Evolutionary conservation across 306 rosid species (phyloP).

Genomic region (Styphnolobium japonicum): DNA sequence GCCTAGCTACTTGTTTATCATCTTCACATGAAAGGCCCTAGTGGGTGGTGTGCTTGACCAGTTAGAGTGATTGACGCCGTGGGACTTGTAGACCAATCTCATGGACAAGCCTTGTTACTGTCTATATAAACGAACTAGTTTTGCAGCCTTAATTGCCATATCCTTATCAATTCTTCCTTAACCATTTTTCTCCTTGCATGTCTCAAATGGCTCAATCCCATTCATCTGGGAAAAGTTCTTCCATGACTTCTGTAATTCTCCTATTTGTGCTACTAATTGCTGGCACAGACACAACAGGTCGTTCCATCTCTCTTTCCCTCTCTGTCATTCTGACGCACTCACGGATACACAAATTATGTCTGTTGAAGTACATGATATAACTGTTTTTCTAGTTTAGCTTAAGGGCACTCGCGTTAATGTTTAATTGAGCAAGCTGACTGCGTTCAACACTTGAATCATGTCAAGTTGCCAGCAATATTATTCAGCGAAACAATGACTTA

Average conservation of each 20-base stretch:
- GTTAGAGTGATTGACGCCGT: neutral
- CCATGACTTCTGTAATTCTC: constrained; percentile 9
- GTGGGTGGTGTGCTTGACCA: neutral
- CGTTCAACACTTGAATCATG: neutral
- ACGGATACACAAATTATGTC: neutral
- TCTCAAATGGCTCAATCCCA: constrained; percentile 16
- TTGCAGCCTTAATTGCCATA: neutral
- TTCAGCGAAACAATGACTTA: too few relatives aligned
- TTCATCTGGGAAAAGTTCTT: neutral
- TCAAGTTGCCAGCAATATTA: neutral
- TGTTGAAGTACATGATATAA: neutral
- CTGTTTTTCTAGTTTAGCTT: neutral
- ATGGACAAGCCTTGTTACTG: neutral
- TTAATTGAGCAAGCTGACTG: neutral
- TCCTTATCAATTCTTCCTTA: neutral
- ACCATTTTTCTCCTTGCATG: neutral
- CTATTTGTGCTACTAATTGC: constrained; percentile 18
- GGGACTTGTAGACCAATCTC: neutral
- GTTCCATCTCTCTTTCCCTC: neutral
- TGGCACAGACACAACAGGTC: constrained; percentile 24
- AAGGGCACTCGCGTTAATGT: neutral
- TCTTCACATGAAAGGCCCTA: too few relatives aligned
- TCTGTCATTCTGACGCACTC: neutral
- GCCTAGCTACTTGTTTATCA: too few relatives aligned
- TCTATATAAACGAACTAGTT: constrained; percentile 2